phyloP scores from a whole-genome alignment of 2,329 filamentous ascomycete genomes.

The Neobulgaria alba region DNA sequence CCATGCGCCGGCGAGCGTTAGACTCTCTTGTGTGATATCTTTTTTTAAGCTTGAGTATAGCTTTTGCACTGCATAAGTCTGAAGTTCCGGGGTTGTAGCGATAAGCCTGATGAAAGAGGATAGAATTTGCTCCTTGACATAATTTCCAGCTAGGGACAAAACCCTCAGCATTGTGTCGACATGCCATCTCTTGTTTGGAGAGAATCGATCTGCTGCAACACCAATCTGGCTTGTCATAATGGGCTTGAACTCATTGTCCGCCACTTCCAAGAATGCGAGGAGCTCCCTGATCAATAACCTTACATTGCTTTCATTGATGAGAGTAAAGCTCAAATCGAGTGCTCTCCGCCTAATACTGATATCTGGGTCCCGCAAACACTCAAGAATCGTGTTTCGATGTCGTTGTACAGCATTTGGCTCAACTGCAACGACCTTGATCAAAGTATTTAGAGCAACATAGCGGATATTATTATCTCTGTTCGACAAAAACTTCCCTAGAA shows the following conservation, averaged over 20 bases:
- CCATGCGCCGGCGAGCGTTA: constrained; percentile 91
- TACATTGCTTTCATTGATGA: constrained; percentile 96
- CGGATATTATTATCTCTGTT: constrained; percentile 99
- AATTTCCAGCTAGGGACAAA: constrained; percentile 86
- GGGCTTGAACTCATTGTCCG: constrained; percentile 97
- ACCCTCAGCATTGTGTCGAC: constrained; percentile 96
- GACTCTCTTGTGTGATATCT: constrained; percentile 93
- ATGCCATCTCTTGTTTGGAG: constrained; percentile 97
- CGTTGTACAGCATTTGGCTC: constrained; percentile 96
- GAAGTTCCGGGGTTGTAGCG: constrained; percentile 85
- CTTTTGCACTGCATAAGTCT: constrained; percentile 95
- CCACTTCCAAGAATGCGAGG: constrained; percentile 89
- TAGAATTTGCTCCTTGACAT: constrained; percentile 94
- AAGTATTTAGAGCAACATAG: constrained; percentile 92
- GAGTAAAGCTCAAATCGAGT: constrained; percentile 93
- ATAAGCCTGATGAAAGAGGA: constrained; percentile 95
- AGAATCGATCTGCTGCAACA: constrained; percentile 89
- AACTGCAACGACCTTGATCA: constrained; percentile 96
- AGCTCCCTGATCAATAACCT: constrained; percentile 88
- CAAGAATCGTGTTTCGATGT: constrained; percentile 93
- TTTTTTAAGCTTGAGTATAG: constrained; percentile 85
- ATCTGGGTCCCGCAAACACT: constrained; percentile 92
- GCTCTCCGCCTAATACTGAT: constrained; percentile 94
- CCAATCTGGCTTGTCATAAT: constrained; percentile 98
- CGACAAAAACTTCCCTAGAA: constrained; percentile 94